These are phyloP conservation scores for Aureobasidium sp. DNA, from an alignment of 2,329 filamentous ascomycete genomes.

Conservation along the genomic window DNA sequence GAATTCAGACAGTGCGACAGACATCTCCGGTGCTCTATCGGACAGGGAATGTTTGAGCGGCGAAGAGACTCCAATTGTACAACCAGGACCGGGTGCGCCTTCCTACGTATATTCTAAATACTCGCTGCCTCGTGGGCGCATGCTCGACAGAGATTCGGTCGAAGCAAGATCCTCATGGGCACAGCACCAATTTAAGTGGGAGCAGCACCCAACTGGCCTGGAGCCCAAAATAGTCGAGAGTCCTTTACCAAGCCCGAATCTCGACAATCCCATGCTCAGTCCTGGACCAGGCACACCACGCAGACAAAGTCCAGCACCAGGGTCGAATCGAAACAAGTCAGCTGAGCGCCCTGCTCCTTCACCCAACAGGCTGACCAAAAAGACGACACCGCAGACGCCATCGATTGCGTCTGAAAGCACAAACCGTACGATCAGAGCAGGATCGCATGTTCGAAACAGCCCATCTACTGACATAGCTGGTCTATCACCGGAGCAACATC, in stretches of 20 bases:
- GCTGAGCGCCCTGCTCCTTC: constrained; percentile 20
- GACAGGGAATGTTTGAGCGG: constrained; percentile 12
- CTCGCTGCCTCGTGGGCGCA: constrained; percentile 71
- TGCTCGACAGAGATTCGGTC: constrained; percentile 59
- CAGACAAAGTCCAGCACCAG: constrained; percentile 10
- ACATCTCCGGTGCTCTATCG: not conserved
- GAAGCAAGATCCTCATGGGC: constrained; percentile 46
- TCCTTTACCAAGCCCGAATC: not conserved
- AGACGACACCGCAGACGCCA: constrained; percentile 20
- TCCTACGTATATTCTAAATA: constrained; percentile 87
- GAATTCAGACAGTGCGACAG: constrained; percentile 28
- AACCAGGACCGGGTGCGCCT: constrained; percentile 45
- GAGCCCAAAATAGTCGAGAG: constrained; percentile 1
- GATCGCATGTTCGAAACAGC: constrained; percentile 29
- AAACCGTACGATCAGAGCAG: constrained; percentile 35
- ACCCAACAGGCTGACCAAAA: constrained; percentile 5
- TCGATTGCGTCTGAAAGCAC: constrained; percentile 29
- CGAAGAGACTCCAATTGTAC: constrained; percentile 22
- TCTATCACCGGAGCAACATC: constrained; percentile 77
- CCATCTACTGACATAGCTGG: constrained; percentile 40
- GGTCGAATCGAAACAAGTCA: constrained; percentile 21
- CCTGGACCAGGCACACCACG: not conserved
- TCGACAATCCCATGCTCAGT: not conserved
- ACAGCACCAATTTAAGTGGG: constrained; percentile 51
- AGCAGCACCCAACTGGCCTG: constrained; percentile 26